Conservation (phyloP, 345 rosid genomes). For the Brassica rapa region DNA sequence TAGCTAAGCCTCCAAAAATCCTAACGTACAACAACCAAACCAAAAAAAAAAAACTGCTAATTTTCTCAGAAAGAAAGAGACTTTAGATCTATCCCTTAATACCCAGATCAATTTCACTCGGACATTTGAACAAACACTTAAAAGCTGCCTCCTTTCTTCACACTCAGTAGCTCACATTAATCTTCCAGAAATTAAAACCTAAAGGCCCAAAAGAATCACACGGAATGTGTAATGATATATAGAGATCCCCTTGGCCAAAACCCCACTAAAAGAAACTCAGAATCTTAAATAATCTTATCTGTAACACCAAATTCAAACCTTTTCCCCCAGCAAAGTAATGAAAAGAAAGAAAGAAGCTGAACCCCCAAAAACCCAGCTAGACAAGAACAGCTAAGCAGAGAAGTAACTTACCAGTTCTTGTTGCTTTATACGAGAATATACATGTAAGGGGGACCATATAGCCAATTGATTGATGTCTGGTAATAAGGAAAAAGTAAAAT, state of each 20-base stretch:
- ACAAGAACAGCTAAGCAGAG: conserved; percentile 43
- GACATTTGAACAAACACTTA: conserved; percentile 34
- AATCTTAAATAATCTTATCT: conserved; percentile 29
- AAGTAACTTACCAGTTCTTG: conserved; percentile 19
- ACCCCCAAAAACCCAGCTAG: conserved; percentile 35
- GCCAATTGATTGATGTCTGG: conserved; percentile 3
- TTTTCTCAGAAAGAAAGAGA: conserved; percentile 20
- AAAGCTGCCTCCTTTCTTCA: conserved; percentile 20
- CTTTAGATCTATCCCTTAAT: conserved; percentile 15
- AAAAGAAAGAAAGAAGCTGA: conserved; percentile 6
- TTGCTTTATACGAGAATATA: conserved; percentile 33
- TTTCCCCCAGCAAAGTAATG: conserved; percentile 4
- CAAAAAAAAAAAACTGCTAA: conserved; percentile 10
- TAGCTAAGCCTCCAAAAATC: conserved; percentile 29
- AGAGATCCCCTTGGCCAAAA: conserved; percentile 11
- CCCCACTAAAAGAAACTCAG: conserved; percentile 17
- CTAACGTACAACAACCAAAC: conserved; percentile 14
- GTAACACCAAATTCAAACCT: conserved; percentile 31
- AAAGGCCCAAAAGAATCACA: conserved; percentile 14
- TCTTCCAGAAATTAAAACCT: conserved; percentile 9
- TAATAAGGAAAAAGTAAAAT: conserved; percentile 4
- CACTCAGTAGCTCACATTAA: conserved; percentile 11
- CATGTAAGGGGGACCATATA: conserved; percentile 32
- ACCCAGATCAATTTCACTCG: conserved; percentile 32
- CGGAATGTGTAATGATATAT: background rate